These are phyloP conservation scores for Quercus robur DNA, from an alignment of 306 rosid genomes.

Conservation along the genomic window DNA sequence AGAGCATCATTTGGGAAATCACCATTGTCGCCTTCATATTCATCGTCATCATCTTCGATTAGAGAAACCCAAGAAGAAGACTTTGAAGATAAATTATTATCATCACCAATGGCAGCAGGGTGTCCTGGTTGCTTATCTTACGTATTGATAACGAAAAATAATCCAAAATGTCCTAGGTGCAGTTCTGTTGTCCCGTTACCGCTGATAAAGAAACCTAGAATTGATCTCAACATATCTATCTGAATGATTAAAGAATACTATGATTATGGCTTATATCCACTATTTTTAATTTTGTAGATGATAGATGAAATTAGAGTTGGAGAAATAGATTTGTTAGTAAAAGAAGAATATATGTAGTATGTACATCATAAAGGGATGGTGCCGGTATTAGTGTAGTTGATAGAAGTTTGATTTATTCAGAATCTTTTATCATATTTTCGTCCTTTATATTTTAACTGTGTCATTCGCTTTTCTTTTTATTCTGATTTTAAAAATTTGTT, in stretches of 20 bases:
- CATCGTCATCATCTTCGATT: constrained; percentile 63
- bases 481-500: no score
- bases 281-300: constrained; percentile 50
- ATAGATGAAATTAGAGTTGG: constrained; percentile 37
- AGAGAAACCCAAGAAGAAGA: constrained; percentile 37
- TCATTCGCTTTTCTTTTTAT: neutral
- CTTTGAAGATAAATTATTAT: constrained; percentile 34
- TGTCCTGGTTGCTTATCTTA: constrained; percentile 94
- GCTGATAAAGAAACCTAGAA: constrained; percentile 68
- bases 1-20: constrained; percentile 54
- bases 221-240: constrained; percentile 80
- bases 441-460: neutral
- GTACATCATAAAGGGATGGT: constrained; percentile 40
- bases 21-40: constrained; percentile 48
- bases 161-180: constrained; percentile 92
- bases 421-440: neutral
- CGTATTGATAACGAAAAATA: constrained; percentile 74
- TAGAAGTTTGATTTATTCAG: constrained; percentile 17
- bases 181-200: constrained; percentile 66
- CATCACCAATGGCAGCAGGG: constrained; percentile 83
- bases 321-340: constrained; percentile 36
- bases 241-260: constrained; percentile 30
- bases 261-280: neutral
- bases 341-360: constrained; percentile 50
- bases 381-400: constrained; percentile 33